A percentile compares a stretch with the other conserved stretches of the same genome.
Evolutionary conservation across 2,329 filamentous ascomycete genomes (phyloP).

Genomic region (Fusarium robinianum): DNA sequence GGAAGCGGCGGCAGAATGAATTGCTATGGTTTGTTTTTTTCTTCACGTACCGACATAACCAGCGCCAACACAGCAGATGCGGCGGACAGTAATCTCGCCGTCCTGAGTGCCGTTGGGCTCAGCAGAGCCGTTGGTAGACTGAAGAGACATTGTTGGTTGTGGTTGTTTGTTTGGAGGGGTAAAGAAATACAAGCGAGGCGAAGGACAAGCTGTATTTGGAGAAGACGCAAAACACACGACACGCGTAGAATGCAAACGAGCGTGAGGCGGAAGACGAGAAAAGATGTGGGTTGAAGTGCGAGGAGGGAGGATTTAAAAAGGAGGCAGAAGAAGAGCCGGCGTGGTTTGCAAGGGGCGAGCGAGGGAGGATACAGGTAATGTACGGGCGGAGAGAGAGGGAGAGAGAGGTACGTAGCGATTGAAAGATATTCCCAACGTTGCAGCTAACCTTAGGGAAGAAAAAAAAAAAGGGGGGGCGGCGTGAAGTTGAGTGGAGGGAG

Average conservation of each 20-base stretch:
- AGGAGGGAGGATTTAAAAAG: slow-evolving; percentile 29
- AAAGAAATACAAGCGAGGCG: slow-evolving; percentile 17
- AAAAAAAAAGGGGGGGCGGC: slow-evolving; percentile 23
- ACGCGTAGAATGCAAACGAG: slow-evolving; percentile 31
- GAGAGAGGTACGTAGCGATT: no score
- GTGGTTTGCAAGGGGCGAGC: slow-evolving; percentile 15
- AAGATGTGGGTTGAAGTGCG: not conserved
- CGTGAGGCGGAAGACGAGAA: slow-evolving; percentile 9
- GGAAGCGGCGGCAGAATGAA: not conserved
- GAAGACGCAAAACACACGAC: slow-evolving; percentile 28
- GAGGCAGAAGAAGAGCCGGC: slow-evolving; percentile 14
- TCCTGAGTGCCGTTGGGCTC: slow-evolving; percentile 38
- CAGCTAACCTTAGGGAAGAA: slow-evolving; percentile 15
- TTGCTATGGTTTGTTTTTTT: no score
- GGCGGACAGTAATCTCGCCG: slow-evolving; percentile 49
- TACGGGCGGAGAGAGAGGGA: no score
- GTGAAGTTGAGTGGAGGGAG: slow-evolving; percentile 11
- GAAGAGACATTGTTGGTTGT: slow-evolving; percentile 30
- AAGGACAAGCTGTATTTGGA: slow-evolving; percentile 24
- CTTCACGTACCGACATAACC: slow-evolving; percentile 73
- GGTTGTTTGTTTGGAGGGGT: slow-evolving; percentile 16
- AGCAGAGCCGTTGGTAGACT: slow-evolving; percentile 42
- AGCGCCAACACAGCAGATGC: slow-evolving; percentile 75
- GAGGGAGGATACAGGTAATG: no score
- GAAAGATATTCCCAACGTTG: slow-evolving; percentile 34